Evolutionary conservation across 106 monocot species (phyloP), one percentile per base, ranked within the genome.

Genomic region (Ottelia alismoides): DNA sequence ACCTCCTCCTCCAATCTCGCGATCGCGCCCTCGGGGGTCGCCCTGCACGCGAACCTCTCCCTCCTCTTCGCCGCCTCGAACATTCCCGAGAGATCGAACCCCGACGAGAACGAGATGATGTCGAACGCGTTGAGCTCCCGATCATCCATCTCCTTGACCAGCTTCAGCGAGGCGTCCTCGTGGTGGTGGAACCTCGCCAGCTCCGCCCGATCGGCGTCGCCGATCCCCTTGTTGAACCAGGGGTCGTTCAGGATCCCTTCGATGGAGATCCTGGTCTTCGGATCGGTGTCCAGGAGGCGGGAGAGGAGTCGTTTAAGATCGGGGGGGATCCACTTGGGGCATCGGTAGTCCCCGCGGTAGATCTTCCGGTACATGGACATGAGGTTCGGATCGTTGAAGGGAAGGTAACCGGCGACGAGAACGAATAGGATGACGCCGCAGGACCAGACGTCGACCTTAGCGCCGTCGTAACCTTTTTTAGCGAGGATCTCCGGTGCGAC

Each of bases 301-400:
- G 57, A 27, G 32, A 58, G 32, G 27, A 67, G 67, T 20, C 45
- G 67, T 16, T 46, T 58, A 19, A 67, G 58, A 27, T 43, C 67
- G 16, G 67, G 67, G 4, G 67, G 58, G 2, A 27, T 14, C 67
- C 67, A 67, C 26, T 58, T 30, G n/a, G 67, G 67, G 32, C 50
- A 57, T 2, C 31, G 28, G 58, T 51, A 67, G 25, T 27, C 31
- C 11, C 67, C 67, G n/a, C 20, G 31, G 67, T 31, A 56, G 32
- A 67, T 67, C 58, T 67, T 67, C 50, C 20, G 31, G 58, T 67
- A 67, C 67, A 67, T 67, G 21, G 51, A 49, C 58, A 67, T 67
- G 25, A 67, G 51, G 20, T 67, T 67, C 49, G 58, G 30, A 58
- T 58, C 67, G 58, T 67, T 67, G 67, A 67, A 67, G 20, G 67